Percentiles rank a stretch among this genome's conserved stretches.
These are phyloP conservation scores for Debaryomycetaceae sp. DNA, from an alignment of 1,139 yeast species.

Conservation along the genomic window DNA sequence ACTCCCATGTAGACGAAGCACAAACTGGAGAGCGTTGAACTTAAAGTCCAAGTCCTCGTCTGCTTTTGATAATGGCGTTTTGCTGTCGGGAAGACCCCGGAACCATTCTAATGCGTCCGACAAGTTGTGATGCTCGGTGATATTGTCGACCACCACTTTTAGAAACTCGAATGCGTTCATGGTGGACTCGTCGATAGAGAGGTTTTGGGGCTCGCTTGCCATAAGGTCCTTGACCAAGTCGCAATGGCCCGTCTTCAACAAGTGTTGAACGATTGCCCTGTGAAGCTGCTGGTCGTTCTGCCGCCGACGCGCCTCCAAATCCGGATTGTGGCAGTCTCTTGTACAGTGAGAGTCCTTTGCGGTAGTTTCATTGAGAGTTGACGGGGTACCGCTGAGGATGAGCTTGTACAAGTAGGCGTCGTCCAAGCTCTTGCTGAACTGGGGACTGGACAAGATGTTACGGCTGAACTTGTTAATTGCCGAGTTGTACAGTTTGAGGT, in stretches of 20 bases:
- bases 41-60: conserved; percentile 40
- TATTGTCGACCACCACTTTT: conserved; percentile 27
- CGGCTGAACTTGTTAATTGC: conserved; percentile 27
- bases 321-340: neutral
- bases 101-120: conserved; percentile 27
- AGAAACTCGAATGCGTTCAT: conserved; percentile 19
- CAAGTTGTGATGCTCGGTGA: conserved; percentile 24
- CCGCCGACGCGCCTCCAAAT: conserved; percentile 8
- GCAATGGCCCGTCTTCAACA: conserved; percentile 33
- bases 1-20: conserved; percentile 29
- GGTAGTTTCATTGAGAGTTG: neutral
- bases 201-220: conserved; percentile 7
- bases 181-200: conserved; percentile 18
- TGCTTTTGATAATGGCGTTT: conserved; percentile 2
- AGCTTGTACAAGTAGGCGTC: conserved; percentile 36
- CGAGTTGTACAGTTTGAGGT: conserved; percentile 27
- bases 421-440: conserved; percentile 24
- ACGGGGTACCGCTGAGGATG: neutral
- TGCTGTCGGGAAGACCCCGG: conserved; percentile 4
- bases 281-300: conserved; percentile 26
- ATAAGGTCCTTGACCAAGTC: conserved; percentile 24
- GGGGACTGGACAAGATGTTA: conserved; percentile 20
- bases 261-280: conserved; percentile 30
- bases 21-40: conserved; percentile 52
- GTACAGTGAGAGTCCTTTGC: neutral